Base-by-base conservation (phyloP, 805 yeast genomes). In the Kodamaea hsintzibuensis region DNA sequence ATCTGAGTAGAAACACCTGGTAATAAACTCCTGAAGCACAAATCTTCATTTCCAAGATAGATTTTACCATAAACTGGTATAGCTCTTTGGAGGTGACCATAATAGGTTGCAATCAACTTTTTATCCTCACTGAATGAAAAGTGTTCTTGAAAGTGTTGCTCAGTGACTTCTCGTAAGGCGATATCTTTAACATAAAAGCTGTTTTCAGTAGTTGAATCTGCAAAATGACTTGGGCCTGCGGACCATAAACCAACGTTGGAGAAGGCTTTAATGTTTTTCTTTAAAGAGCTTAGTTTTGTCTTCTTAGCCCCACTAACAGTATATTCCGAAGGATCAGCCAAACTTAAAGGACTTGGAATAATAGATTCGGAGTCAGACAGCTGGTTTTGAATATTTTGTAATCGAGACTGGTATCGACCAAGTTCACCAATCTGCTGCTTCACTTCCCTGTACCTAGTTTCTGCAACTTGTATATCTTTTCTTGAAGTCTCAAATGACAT, bases 11-110 rank as follows among this genome's bases (percentile, higher is more conserved):
- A 80, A 0, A 88, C 78, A 0, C 96, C 95, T 0, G 96, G 96
- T 2, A 90, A 63, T 38, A 90, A 73, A 38, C 96, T 86, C 56
- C 95, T 76, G 70, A 88, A 93, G 58, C 96, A 92, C n/a, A 93
- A 65, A 53, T 80, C 82, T 30, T 77, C 77, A 16, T 79, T 73
- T 0, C 96, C 89, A 10, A 93, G 61, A 66, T 91, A 91, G 1
- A 92, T 63, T 61, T 89, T 89, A 1, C 98, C 98, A 69, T 89
- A 91, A 1, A 85, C 73, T 1, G 97, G 97, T 16, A 90, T 71
- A 10, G 88, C 81, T 58, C 88, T 80, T 58, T 82, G 85, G 14
- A 91, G 63, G 68, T 89, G 85, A 1, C 86, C 78, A 62, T 82
- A 86, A 63, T 90, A 93, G 1, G 90, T 78, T 0, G 96, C 84